A percentile compares a stretch with the other conserved stretches of the same genome.
Evolutionary conservation across 2,329 filamentous ascomycete genomes (phyloP).

Genomic region (Penicillium brasilianum): DNA sequence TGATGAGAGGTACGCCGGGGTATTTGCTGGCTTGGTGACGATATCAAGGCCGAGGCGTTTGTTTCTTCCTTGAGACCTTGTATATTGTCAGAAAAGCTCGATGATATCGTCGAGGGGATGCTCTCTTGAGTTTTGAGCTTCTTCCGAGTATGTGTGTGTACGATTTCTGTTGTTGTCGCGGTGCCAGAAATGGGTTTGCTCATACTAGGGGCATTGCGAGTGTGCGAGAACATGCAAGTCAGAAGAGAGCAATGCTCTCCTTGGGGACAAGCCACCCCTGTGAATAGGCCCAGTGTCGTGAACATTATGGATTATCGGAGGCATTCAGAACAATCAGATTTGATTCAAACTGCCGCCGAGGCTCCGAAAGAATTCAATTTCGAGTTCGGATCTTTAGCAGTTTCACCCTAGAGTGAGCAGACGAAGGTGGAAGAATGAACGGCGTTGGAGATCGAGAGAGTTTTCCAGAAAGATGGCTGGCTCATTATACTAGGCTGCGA

Average conservation of each 20-base stretch:
- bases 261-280: constrained; percentile 58
- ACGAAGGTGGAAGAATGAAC: not conserved
- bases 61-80: not conserved
- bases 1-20: constrained; percentile 16
- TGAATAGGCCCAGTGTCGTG: constrained; percentile 60
- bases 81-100: not conserved
- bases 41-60: constrained; percentile 3
- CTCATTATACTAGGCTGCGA: not conserved
- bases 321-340: not conserved
- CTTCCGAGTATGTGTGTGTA: constrained; percentile 36
- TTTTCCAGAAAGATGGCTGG: not conserved
- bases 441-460: not conserved
- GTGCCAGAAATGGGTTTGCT: constrained; percentile 27
- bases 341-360: not conserved
- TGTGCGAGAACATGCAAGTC: constrained; percentile 65
- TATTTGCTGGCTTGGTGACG: constrained; percentile 18
- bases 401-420: not conserved
- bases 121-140: constrained; percentile 30
- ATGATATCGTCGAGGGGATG: not conserved
- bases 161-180: constrained; percentile 4
- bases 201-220: constrained; percentile 10
- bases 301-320: constrained; percentile 53
- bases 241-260: constrained; percentile 56
- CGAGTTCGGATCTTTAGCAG: not conserved
- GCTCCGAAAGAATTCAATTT: not conserved